These are phyloP conservation scores for Eucalyptus pauciflora DNA, from an alignment of 345 rosid species.

Conservation along the genomic window DNA sequence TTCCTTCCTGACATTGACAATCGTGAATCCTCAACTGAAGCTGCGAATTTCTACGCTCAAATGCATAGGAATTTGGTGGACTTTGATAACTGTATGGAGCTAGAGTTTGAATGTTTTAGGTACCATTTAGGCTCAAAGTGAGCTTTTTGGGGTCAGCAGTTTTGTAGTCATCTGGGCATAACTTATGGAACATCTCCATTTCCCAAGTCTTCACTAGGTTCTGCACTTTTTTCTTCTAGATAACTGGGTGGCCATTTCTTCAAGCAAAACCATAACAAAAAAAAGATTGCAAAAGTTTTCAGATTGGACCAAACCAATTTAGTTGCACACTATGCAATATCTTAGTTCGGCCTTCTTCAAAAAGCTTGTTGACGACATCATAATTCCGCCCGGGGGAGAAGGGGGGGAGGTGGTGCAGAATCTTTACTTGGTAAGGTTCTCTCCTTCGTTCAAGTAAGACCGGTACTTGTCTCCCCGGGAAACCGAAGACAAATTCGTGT, in stretches of 20 bases:
- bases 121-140: conserved; percentile 41
- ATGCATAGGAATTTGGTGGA: neutral
- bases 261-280: neutral
- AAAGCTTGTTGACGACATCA: conserved; percentile 38
- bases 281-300: neutral
- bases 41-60: neutral
- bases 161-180: conserved; percentile 16
- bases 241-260: conserved; percentile 56
- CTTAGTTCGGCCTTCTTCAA: conserved; percentile 52
- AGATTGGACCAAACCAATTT: no score
- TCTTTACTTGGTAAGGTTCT: conserved; percentile 41
- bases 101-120: no score
- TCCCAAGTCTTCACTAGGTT: conserved; percentile 64
- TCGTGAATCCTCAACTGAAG: neutral
- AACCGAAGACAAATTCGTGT: conserved; percentile 10
- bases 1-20: neutral
- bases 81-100: neutral
- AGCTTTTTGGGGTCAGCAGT: conserved; percentile 18
- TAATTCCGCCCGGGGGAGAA: neutral
- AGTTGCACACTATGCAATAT: neutral
- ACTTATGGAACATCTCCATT: conserved; percentile 43
- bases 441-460: conserved; percentile 30
- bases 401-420: neutral
- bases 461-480: conserved; percentile 19
- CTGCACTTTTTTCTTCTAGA: conserved; percentile 45